Evolutionary conservation across 352 stramenopile species (phyloP).

Genomic region (Phytopythium kandeliae): DNA sequence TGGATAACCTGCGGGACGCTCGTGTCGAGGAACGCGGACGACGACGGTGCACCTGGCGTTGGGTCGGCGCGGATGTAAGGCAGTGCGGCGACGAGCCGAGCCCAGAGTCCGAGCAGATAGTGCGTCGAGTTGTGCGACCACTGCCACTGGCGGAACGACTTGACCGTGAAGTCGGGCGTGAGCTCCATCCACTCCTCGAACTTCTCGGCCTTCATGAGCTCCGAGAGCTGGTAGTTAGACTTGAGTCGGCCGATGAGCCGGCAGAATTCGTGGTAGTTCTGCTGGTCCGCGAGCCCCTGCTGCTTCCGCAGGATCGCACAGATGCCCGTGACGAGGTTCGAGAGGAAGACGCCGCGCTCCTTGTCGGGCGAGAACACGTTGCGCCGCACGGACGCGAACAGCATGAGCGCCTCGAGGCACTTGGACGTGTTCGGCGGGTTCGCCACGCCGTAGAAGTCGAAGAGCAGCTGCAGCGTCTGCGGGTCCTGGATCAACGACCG

Average conservation of each 20-base stretch:
- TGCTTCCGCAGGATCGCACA: constrained; percentile 92
- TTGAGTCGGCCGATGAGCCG: constrained; percentile 96
- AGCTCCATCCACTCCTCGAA: constrained; percentile 98
- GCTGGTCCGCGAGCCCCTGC: constrained; percentile 95
- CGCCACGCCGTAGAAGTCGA: constrained; percentile 96
- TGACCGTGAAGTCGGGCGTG: constrained; percentile 94
- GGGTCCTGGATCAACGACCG: constrained; percentile 91
- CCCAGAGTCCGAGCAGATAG: constrained; percentile 97
- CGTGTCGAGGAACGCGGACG: constrained; percentile 65
- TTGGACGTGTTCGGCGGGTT: constrained; percentile 92
- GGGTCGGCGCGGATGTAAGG: constrained; percentile 91
- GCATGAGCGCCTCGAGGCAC: constrained; percentile 95
- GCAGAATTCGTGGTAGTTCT: constrained; percentile 99
- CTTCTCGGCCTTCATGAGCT: constrained; percentile 95
- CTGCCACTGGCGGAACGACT: constrained; percentile 96
- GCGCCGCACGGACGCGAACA: constrained; percentile 93
- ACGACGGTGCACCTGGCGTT: constrained; percentile 40
- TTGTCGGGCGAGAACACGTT: constrained; percentile 97
- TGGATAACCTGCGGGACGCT: constrained; percentile 89
- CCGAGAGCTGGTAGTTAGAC: constrained; percentile 97
- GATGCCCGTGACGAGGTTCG: constrained; percentile 92
- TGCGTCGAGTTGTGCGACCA: constrained; percentile 94
- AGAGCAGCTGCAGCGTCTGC: constrained; percentile 92
- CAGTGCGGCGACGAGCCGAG: constrained; percentile 92
- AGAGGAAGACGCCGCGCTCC: constrained; percentile 92